Evolutionary conservation across 2,329 filamentous ascomycete species (phyloP).

Genomic region (Fusarium tanahbumbuense): DNA sequence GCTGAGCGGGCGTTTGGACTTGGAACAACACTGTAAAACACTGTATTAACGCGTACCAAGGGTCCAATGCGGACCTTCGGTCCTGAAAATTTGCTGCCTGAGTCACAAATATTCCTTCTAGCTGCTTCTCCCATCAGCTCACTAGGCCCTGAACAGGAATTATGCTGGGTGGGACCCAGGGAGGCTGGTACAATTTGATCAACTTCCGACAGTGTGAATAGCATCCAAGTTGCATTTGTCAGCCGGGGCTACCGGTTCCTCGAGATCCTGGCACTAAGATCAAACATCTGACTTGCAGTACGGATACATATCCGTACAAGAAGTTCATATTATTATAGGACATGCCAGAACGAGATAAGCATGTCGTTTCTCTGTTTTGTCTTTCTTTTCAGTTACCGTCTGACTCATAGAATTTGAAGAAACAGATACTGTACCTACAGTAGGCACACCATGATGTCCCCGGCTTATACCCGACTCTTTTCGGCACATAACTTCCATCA

Average conservation of each 20-base stretch:
- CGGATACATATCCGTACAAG: slow-evolving; percentile 17
- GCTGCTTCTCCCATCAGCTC: slow-evolving; percentile 41
- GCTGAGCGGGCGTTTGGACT: slow-evolving; percentile 18
- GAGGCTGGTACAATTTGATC: slow-evolving; percentile 18
- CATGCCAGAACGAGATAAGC: slow-evolving; percentile 30
- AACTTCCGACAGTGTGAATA: slow-evolving; percentile 34
- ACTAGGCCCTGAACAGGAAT: slow-evolving; percentile 23
- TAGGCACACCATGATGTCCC: not conserved
- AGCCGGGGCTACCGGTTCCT: slow-evolving; percentile 36
- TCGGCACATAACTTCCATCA: slow-evolving; percentile 27
- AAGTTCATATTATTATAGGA: slow-evolving; percentile 11
- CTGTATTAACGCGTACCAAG: slow-evolving; percentile 18
- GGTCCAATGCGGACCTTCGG: slow-evolving; percentile 13
- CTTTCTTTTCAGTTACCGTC: slow-evolving; percentile 11
- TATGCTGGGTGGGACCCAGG: slow-evolving; percentile 19
- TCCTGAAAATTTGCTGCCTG: slow-evolving; percentile 50
- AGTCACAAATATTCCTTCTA: slow-evolving; percentile 51
- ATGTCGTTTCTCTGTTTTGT: not conserved
- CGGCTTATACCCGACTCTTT: slow-evolving; percentile 18
- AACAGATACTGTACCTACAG: not conserved
- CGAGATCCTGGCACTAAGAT: slow-evolving; percentile 17
- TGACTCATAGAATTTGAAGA: slow-evolving; percentile 13
- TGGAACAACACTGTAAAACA: slow-evolving; percentile 20
- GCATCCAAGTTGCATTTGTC: slow-evolving; percentile 42
- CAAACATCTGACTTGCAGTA: slow-evolving; percentile 23